Percentiles rank a stretch among this genome's conserved stretches.
Evolutionary conservation across 2,329 filamentous ascomycete species (phyloP).

Genomic region (Fusarium metavorans): DNA sequence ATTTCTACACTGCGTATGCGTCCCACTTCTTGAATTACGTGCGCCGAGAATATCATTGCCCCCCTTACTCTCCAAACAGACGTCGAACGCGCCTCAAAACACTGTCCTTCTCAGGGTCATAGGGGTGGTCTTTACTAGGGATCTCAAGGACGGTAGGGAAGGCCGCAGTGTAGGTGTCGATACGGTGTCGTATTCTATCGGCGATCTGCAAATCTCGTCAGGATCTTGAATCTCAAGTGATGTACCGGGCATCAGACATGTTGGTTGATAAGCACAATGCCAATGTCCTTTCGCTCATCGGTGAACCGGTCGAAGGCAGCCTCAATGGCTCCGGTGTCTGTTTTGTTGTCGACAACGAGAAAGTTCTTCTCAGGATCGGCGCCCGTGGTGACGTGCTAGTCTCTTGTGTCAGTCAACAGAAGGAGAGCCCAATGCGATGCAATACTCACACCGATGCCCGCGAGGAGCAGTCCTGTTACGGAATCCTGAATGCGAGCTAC

Average conservation of each 20-base stretch:
- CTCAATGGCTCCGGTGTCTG: constrained; percentile 88
- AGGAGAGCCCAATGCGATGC: constrained; percentile 3
- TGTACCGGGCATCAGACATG: constrained; percentile 71
- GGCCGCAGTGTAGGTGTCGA: constrained; percentile 92
- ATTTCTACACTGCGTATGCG: constrained; percentile 8
- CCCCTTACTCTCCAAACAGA: constrained; percentile 73
- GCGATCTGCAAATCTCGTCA: constrained; percentile 74
- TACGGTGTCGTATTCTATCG: constrained; percentile 89
- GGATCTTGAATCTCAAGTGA: background rate
- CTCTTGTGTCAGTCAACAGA: background rate
- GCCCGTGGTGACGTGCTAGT: constrained; percentile 87
- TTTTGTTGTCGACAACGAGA: constrained; percentile 94
- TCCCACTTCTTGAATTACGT: constrained; percentile 15
- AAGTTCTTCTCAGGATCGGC: constrained; percentile 97
- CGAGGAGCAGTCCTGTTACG: constrained; percentile 93
- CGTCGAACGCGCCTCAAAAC: constrained; percentile 86
- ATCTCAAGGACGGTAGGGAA: constrained; percentile 98
- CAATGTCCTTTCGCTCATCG: constrained; percentile 92
- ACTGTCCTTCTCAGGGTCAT: constrained; percentile 98
- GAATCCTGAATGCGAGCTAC: constrained; percentile 75
- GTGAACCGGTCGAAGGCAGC: constrained; percentile 91
- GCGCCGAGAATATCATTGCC: background rate
- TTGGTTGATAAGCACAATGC: constrained; percentile 96
- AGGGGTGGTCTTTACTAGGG: constrained; percentile 98
- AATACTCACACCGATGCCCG: constrained; percentile 85